A percentile compares a stretch with the other conserved stretches of the same genome.
Evolutionary conservation across 371 early-diverging fungal species (phyloP).

Genomic region (Funneliformis caledonium): DNA sequence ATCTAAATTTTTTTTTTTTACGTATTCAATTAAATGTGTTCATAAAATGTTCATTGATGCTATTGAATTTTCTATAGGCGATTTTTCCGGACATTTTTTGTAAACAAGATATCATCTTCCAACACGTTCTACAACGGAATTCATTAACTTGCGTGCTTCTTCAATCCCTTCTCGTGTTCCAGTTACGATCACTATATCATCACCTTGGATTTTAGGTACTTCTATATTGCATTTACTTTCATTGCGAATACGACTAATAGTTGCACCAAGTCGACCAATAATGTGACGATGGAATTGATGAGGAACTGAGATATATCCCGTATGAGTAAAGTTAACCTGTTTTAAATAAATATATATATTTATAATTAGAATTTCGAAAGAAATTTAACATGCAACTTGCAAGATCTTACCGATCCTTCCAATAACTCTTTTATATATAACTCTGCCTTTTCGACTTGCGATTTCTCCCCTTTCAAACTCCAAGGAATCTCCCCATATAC

Average conservation of each 20-base stretch:
- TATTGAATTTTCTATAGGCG: too few relatives aligned
- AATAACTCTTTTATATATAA: conserved; percentile 47
- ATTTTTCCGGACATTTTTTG: too few relatives aligned
- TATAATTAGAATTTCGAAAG: background rate
- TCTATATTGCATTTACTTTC: conserved; percentile 59
- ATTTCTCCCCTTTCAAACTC: conserved; percentile 53
- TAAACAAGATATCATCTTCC: background rate
- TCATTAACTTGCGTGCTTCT: conserved; percentile 50
- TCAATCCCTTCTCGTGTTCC: conserved; percentile 61
- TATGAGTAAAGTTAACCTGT: conserved; percentile 45
- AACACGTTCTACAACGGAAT: conserved; percentile 56
- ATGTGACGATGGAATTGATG: conserved; percentile 61
- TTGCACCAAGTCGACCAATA: conserved; percentile 65
- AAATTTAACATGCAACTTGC: background rate
- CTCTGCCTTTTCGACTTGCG: conserved; percentile 49
- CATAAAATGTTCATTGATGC: too few relatives aligned
- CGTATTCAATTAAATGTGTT: too few relatives aligned
- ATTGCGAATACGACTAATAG: conserved; percentile 58
- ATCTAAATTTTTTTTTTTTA: too few relatives aligned
- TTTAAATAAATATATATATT: background rate
- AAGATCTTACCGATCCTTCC: conserved; percentile 45
- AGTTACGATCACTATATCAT: conserved; percentile 61
- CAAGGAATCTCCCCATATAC: conserved; percentile 49
- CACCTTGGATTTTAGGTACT: conserved; percentile 54
- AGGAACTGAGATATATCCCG: conserved; percentile 54